These are phyloP conservation scores for Thermothielavioides terrestris DNA, from an alignment of 495 filamentous ascomycete genomes.

Conservation along the genomic window DNA sequence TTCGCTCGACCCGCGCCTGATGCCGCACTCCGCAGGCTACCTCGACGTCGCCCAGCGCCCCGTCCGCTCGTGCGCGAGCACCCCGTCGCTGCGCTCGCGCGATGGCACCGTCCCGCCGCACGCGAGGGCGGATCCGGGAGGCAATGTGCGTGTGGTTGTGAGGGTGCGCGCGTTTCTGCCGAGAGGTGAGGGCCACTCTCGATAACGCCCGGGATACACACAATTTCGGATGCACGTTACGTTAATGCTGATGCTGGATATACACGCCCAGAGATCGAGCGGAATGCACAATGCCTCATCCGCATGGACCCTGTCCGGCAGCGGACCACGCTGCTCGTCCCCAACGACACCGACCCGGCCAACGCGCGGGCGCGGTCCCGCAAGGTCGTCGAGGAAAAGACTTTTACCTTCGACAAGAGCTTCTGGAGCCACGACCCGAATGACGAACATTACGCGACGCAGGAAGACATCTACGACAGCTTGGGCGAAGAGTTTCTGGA, in stretches of 20 bases:
- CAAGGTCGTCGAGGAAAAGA: conserved; percentile 76
- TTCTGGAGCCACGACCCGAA: conserved; percentile 83
- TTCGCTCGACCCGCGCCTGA: conserved; percentile 36
- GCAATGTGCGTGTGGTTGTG: conserved; percentile 93
- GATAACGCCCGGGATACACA: conserved; percentile 1
- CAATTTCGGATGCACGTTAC: not conserved
- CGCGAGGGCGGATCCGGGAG: conserved; percentile 50
- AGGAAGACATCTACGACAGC: conserved; percentile 90
- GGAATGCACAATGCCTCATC: conserved; percentile 75
- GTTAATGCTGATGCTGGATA: too few relatives aligned
- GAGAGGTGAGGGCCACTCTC: conserved; percentile 53
- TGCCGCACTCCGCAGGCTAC: conserved; percentile 33
- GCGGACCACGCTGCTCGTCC: conserved; percentile 67
- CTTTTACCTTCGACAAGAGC: conserved; percentile 92
- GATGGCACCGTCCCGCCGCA: conserved; percentile 49
- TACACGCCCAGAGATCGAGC: conserved; percentile 62
- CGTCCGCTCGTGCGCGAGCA: conserved; percentile 53
- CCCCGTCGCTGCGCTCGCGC: conserved; percentile 63
- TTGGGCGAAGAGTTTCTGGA: conserved; percentile 96
- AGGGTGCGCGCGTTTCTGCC: conserved; percentile 81
- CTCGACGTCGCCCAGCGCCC: conserved; percentile 10
- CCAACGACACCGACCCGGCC: conserved; percentile 52
- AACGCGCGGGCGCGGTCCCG: conserved; percentile 61
- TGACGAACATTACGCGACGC: conserved; percentile 53
- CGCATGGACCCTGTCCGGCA: conserved; percentile 81